These are phyloP conservation scores for Calonectria henricotiae DNA, from an alignment of 2,329 filamentous ascomycete genomes.

Conservation along the genomic window DNA sequence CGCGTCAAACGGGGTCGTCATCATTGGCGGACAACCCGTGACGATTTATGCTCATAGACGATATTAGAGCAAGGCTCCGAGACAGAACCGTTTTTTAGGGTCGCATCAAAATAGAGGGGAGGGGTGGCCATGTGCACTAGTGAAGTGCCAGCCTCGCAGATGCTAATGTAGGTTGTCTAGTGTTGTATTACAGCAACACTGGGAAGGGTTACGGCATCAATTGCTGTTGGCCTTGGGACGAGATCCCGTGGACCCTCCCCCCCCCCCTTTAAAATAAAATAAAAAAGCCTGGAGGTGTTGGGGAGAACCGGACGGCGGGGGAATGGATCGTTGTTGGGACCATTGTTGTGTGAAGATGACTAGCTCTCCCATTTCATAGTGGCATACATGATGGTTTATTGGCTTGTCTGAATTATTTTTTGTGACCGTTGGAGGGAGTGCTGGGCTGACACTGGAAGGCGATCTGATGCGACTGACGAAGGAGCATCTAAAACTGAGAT, in stretches of 20 bases:
- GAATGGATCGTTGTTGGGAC: slow-evolving; percentile 3
- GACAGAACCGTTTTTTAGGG: slow-evolving; percentile 7
- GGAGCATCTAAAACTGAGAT: not conserved
- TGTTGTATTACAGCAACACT: slow-evolving; percentile 5
- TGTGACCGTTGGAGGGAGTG: not conserved
- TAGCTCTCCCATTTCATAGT: slow-evolving; percentile 40
- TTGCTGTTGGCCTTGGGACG: not conserved
- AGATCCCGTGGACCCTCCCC: slow-evolving; percentile 24
- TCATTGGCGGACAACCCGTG: slow-evolving; percentile 38
- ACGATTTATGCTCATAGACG: not conserved
- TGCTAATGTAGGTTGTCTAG: slow-evolving; percentile 16
- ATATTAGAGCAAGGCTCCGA: slow-evolving; percentile 20
- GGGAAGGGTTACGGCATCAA: slow-evolving; percentile 6
- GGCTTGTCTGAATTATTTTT: not conserved
- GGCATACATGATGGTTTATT: slow-evolving; percentile 42
- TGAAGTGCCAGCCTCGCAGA: slow-evolving; percentile 25
- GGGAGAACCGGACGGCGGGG: slow-evolving; percentile 20
- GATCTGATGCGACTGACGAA: not conserved
- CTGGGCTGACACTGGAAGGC: not conserved
- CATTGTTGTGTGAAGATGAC: not conserved
- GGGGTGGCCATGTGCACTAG: slow-evolving; percentile 12
- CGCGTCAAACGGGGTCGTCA: slow-evolving; percentile 33
- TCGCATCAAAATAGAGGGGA: slow-evolving; percentile 12
- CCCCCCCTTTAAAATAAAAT: too few relatives aligned
- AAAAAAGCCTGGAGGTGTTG: slow-evolving; percentile 1